Percentiles rank a stretch among this genome's conserved stretches.
These are phyloP conservation scores for Ustilago hordei DNA, from an alignment of 1,284 basidiomycete genomes.

Conservation along the genomic window DNA sequence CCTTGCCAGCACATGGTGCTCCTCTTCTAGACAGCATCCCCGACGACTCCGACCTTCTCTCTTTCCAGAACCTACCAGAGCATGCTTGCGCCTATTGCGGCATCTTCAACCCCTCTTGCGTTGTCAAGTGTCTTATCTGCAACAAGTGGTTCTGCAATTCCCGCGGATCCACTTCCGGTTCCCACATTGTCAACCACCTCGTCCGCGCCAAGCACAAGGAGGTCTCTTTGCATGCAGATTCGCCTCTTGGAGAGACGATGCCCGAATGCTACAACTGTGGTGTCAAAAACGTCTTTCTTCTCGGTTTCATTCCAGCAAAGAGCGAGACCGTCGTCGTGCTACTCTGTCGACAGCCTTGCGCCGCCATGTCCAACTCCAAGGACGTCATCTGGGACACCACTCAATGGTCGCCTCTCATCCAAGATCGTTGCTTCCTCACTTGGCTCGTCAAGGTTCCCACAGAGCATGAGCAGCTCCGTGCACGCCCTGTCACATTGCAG, in stretches of 20 bases:
- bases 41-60: constrained; percentile 23
- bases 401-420: constrained; percentile 97
- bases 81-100: constrained; percentile 80
- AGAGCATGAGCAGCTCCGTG: constrained; percentile 92
- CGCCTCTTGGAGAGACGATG: constrained; percentile 93
- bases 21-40: constrained; percentile 17
- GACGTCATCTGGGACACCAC: constrained; percentile 99
- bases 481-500: constrained; percentile 92
- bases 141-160: constrained; percentile 98
- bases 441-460: constrained; percentile 98
- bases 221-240: constrained; percentile 93
- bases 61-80: constrained; percentile 41
- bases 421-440: constrained; percentile 96
- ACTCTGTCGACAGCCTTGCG: constrained; percentile 99
- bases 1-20: constrained; percentile 5
- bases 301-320: constrained; percentile 99
- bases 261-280: constrained; percentile 98
- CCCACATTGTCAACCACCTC: constrained; percentile 97
- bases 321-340: constrained; percentile 98
- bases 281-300: constrained; percentile 99
- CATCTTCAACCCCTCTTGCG: constrained; percentile 96
- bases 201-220: constrained; percentile 99
- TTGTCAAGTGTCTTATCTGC: constrained; percentile 95
- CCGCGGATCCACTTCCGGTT: constrained; percentile 93
- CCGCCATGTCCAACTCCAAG: constrained; percentile 85